Evolutionary conservation across 768 basidiomycete genomes (phyloP).

Genomic region (Gautieria morchelliformis): DNA sequence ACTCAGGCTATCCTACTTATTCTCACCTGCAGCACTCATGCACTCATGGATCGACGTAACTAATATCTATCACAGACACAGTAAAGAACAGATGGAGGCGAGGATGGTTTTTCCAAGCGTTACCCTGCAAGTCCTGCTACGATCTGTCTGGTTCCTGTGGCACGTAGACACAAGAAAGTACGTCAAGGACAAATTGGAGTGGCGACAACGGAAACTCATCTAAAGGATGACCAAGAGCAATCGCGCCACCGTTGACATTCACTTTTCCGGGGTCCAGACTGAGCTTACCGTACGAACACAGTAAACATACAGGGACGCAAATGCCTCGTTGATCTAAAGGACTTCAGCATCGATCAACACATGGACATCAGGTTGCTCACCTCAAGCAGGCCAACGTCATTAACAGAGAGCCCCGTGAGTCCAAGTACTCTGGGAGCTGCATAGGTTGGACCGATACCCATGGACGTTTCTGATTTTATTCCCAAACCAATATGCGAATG

Average conservation of each 20-base stretch:
- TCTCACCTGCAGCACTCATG: slow-evolving; percentile 84
- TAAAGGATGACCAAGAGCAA: slow-evolving; percentile 77
- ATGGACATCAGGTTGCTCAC: slow-evolving; percentile 23
- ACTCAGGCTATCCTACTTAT: slow-evolving; percentile 18
- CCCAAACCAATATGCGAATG: too few relatives aligned
- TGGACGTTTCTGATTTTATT: too few relatives aligned
- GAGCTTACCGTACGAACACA: slow-evolving; percentile 56
- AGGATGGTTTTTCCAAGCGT: neutral
- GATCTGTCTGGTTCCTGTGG: slow-evolving; percentile 78
- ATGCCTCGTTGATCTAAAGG: slow-evolving; percentile 79
- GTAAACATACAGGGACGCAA: slow-evolving; percentile 77
- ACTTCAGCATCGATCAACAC: neutral
- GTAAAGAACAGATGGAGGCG: neutral
- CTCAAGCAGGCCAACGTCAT: slow-evolving; percentile 76
- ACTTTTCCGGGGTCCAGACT: slow-evolving; percentile 56
- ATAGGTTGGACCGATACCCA: slow-evolving; percentile 79
- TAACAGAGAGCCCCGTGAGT: slow-evolving; percentile 50
- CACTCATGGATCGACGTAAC: slow-evolving; percentile 80
- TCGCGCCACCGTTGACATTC: slow-evolving; percentile 87
- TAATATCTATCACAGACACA: slow-evolving; percentile 41
- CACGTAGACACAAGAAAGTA: slow-evolving; percentile 35
- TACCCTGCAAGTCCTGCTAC: slow-evolving; percentile 66
- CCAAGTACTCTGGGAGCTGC: slow-evolving; percentile 76
- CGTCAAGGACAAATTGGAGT: neutral
- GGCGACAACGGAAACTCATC: slow-evolving; percentile 39